Evolutionary conservation across 2,329 filamentous ascomycete species (phyloP), one percentile per base, ranked within the genome.

Genomic region (Graphium sp.): DNA sequence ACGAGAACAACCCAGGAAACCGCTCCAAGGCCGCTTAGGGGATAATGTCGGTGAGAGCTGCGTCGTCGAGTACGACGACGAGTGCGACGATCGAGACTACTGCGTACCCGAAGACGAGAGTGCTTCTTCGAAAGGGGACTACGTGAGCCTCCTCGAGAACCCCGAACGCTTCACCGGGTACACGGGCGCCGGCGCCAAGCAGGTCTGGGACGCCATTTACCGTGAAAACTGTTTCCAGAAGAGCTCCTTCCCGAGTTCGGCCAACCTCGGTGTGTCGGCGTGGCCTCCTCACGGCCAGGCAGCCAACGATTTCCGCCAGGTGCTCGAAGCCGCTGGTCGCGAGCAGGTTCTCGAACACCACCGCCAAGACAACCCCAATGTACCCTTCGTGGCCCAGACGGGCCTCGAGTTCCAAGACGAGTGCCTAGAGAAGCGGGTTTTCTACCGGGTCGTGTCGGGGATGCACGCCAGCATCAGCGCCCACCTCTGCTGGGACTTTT

Each of bases 401-500:
- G 66, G 69, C 1, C 59, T 87, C 28, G 80, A 89, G 38, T 63
- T 74, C 26, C 84, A 93, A 39, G 85, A 94, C 40, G 81, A 93
- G 46, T 98, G 89, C 44, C 58, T 98, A 15, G 89, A 98, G 60
- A 95, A 98, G 64, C 78, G 89, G n/a, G 89, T 95, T 21, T 98
- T 98, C 50, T 89, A 95, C 55, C 71, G 85, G 6, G 74, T 98
- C 37, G 73, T 98, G 36, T 93, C 84, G 29, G 89, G 89, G 24
- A 94, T 98, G 89, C 89, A 98, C 51, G 83, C 89, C 11, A 93
- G 85, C 37, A 98, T 98, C 50, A 93, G 83, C 38, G 81, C 85
- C 1, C 89, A 98, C 52, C 61, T 98, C 23, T 98, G 89, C 65
- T 89, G 80, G 74, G 80, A 95, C 44, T 93, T 89, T 44, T 60